A percentile compares a stretch with the other conserved stretches of the same genome.
These are phyloP conservation scores for Aaosphaeria pasadenensis DNA, from an alignment of 2,329 filamentous ascomycete species.

Conservation along the genomic window DNA sequence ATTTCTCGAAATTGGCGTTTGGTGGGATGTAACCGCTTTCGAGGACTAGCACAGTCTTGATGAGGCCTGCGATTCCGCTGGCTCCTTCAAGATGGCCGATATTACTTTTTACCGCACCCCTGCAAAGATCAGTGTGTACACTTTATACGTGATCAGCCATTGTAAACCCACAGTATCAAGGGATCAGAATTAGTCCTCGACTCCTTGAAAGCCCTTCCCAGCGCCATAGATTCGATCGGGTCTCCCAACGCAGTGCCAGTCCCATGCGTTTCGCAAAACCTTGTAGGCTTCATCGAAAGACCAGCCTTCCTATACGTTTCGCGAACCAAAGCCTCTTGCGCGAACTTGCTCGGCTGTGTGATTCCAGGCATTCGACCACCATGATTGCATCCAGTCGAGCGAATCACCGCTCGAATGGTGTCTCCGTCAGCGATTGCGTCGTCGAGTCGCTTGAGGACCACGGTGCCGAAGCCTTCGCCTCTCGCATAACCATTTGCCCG, in stretches of 20 bases:
- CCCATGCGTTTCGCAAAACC: constrained; percentile 34
- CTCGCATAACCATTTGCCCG: constrained; percentile 47
- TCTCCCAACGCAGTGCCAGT: constrained; percentile 49
- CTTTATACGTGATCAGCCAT: too few relatives aligned
- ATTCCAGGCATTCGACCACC: constrained; percentile 2
- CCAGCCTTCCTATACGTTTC: constrained; percentile 33
- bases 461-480: constrained; percentile 48
- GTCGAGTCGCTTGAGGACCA: constrained; percentile 50
- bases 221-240: neutral
- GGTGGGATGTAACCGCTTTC: constrained; percentile 27
- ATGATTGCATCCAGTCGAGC: constrained; percentile 12
- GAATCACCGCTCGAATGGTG: constrained; percentile 16
- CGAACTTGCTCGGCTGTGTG: constrained; percentile 40
- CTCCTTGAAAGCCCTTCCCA: neutral
- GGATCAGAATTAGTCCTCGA: too few relatives aligned
- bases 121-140: too few relatives aligned
- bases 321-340: constrained; percentile 20
- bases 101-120: constrained; percentile 26
- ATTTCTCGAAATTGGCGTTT: constrained; percentile 3
- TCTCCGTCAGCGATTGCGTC: constrained; percentile 39
- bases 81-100: constrained; percentile 39
- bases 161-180: too few relatives aligned
- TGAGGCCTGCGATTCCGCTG: constrained; percentile 27
- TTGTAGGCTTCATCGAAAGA: constrained; percentile 15
- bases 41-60: constrained; percentile 35